Conservation (phyloP, 345 rosid genomes). For the Mangifera indica region DNA sequence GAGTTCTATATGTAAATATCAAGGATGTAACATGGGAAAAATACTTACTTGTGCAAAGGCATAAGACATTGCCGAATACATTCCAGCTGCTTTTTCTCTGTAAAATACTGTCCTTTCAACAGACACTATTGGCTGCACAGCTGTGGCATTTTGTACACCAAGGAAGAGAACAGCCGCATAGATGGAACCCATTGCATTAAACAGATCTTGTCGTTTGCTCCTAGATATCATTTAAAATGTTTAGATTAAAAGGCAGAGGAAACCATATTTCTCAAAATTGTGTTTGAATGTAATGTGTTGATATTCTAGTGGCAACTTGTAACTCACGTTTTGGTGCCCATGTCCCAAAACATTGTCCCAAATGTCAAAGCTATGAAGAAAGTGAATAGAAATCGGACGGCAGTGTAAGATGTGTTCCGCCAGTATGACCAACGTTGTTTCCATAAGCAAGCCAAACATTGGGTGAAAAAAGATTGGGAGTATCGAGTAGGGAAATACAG, state of each 20-base stretch:
- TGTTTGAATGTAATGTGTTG: neutral
- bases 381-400: conserved; percentile 35
- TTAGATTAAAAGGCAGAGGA: too few species aligned
- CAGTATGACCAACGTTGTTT: conserved; percentile 52
- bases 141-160: conserved; percentile 15
- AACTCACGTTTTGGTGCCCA: conserved; percentile 38
- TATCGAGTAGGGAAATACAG: conserved; percentile 44
- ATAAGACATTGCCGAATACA: too few species aligned
- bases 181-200: conserved; percentile 52
- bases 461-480: conserved; percentile 40
- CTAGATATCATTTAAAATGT: too few species aligned
- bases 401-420: conserved; percentile 48
- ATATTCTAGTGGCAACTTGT: neutral
- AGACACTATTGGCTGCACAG: neutral
- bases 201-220: conserved; percentile 13
- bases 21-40: too few species aligned
- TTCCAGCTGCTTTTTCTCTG: neutral
- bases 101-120: neutral
- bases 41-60: too few species aligned
- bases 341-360: conserved; percentile 44
- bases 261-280: neutral
- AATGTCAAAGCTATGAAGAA: conserved; percentile 33
- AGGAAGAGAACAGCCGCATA: conserved; percentile 36
- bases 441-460: conserved; percentile 56
- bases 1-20: too few species aligned